A percentile compares a stretch with the other conserved stretches of the same genome.
These are phyloP conservation scores for Diaporthe ampelina DNA, from an alignment of 2,329 filamentous ascomycete genomes.

Conservation along the genomic window DNA sequence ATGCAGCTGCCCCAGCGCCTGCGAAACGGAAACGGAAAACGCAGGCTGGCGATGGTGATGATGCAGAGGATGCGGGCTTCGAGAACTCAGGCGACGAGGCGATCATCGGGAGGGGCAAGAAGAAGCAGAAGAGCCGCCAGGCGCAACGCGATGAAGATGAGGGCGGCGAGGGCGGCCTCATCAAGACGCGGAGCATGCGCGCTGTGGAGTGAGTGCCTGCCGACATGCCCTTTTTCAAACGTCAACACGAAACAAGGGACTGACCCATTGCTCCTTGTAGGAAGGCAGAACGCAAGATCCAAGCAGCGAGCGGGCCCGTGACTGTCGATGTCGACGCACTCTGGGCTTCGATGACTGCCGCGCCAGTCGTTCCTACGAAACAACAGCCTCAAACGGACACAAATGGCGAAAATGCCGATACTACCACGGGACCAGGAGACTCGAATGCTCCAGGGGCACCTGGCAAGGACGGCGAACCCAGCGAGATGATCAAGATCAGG, in stretches of 20 bases:
- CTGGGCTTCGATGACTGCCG: conserved; percentile 76
- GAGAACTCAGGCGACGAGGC: conserved; percentile 81
- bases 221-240: not conserved
- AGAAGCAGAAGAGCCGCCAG: conserved; percentile 60
- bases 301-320: conserved; percentile 68
- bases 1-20: conserved; percentile 44
- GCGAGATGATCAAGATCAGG: conserved; percentile 72
- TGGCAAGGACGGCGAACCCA: conserved; percentile 45
- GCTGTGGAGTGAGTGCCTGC: conserved; percentile 69
- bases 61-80: conserved; percentile 64
- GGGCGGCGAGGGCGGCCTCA: conserved; percentile 71
- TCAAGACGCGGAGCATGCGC: conserved; percentile 81
- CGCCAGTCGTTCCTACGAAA: conserved; percentile 50
- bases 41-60: conserved; percentile 44
- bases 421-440: conserved; percentile 30
- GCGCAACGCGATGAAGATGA: conserved; percentile 54
- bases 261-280: conserved; percentile 50
- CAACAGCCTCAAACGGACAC: conserved; percentile 19
- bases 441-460: conserved; percentile 40
- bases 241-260: not conserved
- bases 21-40: conserved; percentile 52
- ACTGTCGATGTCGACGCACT: conserved; percentile 80
- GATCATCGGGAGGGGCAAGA: conserved; percentile 74
- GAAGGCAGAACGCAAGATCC: conserved; percentile 69
- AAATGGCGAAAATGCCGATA: conserved; percentile 39